A percentile compares a stretch with the other conserved stretches of the same genome.
These are phyloP conservation scores for Simplicillium sp. DNA, from an alignment of 2,329 filamentous ascomycete genomes.

Conservation along the genomic window DNA sequence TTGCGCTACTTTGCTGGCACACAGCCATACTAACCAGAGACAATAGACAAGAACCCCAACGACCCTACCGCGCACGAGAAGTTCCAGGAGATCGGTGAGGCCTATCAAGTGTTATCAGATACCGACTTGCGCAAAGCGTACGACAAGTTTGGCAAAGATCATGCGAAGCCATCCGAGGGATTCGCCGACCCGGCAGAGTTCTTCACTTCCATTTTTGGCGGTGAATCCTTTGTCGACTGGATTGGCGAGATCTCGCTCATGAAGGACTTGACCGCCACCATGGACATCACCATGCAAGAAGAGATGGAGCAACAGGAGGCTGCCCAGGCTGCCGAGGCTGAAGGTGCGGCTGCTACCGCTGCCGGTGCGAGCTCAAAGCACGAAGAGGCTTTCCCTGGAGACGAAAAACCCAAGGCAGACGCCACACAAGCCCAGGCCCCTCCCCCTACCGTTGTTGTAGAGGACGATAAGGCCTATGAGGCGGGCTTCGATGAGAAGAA, in stretches of 20 bases:
- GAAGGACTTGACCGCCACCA: conserved; percentile 95
- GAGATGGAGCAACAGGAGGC: conserved; percentile 52
- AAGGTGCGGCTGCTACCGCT: conserved; percentile 38
- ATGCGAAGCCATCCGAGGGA: conserved; percentile 79
- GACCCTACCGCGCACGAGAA: conserved; percentile 89
- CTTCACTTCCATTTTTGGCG: conserved; percentile 97
- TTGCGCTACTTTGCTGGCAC: conserved; percentile 1
- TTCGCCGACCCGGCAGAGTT: conserved; percentile 97
- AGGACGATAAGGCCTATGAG: conserved; percentile 22
- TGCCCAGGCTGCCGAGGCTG: conserved; percentile 38
- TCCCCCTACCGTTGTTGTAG: conserved; percentile 29
- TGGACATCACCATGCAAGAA: conserved; percentile 93
- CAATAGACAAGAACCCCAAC: conserved; percentile 87
- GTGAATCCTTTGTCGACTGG: conserved; percentile 90
- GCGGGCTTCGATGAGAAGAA: conserved; percentile 10
- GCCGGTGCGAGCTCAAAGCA: conserved; percentile 20
- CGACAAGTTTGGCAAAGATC: conserved; percentile 95
- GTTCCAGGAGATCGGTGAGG: conserved; percentile 79
- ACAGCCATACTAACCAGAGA: conserved; percentile 2
- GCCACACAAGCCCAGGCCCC: conserved; percentile 13
- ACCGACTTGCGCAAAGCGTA: conserved; percentile 81
- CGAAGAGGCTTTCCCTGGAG: conserved; percentile 40
- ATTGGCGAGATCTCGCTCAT: conserved; percentile 98
- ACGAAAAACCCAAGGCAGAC: conserved; percentile 19
- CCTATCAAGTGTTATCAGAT: conserved; percentile 76